Evolutionary conservation across 192 early-diverging fungal genomes (phyloP), one percentile per base, ranked within the genome.

Genomic region (Umbelopsis sp.): DNA sequence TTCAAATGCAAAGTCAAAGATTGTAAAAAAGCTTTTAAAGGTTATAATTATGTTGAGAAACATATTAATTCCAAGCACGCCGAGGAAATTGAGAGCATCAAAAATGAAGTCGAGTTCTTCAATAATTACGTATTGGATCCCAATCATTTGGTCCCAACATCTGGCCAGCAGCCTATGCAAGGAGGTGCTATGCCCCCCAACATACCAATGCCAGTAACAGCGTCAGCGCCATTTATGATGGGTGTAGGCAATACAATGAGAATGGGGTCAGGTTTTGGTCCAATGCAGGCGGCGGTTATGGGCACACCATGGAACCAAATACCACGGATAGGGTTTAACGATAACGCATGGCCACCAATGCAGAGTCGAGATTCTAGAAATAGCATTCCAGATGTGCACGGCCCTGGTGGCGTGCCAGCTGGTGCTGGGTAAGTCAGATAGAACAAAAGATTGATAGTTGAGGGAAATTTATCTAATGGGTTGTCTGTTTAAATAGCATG

Each of bases 1-100:
- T 99, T 81, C 86, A 87, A 94, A 70, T 99, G 97, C 82, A 86
- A 82, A 70, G 71, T 92, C 66, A 71, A 58, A 5, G 74, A 80
- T 41, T 99, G 97, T 82, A 84, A 81, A 20, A 99, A 99, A 86
- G 90, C 97, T 46, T 99, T 99, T 85, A 91, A 92, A 74, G 97
- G 93, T 22, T 86, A 91, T 41, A 91, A 92, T 69, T 99, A 94
- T 90, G 94, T 98, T 22, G 87, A 86, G 77, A 99, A 99, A 80
- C 97, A 99, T 72, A 92, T 99, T 72, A 74, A 85, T 69, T 86
- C 85, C 66, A 99, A 99, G 81, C 97, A 99, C 76, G 83, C 89
- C 13, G 90, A 91, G 33, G 83, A 88, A 67, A 71, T 91, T 58
- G 89, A 88, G 49, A 71, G 73, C 49, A 69, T 90, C 22, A 83